These are phyloP conservation scores for Alternaria solani DNA, from an alignment of 2,329 filamentous ascomycete species.

Conservation along the genomic window DNA sequence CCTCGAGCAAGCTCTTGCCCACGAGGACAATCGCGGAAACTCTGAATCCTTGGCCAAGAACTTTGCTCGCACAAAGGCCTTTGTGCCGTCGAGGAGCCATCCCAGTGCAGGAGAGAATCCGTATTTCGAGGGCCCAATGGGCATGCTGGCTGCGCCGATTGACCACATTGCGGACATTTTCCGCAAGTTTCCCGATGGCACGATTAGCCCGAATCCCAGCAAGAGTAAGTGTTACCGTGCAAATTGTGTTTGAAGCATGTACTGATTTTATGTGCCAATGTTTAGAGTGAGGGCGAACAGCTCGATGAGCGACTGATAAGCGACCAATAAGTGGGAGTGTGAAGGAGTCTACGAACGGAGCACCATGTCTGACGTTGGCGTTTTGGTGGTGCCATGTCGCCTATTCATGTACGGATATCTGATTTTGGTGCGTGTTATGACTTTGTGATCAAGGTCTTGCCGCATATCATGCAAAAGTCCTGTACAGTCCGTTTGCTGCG, in stretches of 20 bases:
- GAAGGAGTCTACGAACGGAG: background rate
- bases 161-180: slow-evolving; percentile 66
- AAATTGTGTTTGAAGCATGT: background rate
- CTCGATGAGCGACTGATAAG: background rate
- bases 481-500: too few relatives aligned
- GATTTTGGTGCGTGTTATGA: too few relatives aligned
- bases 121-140: slow-evolving; percentile 64
- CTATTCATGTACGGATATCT: too few relatives aligned
- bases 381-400: background rate
- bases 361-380: background rate
- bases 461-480: too few relatives aligned
- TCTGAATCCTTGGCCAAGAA: slow-evolving; percentile 40
- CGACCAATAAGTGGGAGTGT: background rate
- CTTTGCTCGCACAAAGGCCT: slow-evolving; percentile 44
- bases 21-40: slow-evolving; percentile 21
- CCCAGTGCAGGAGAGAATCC: slow-evolving; percentile 57
- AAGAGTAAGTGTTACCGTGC: slow-evolving; percentile 17
- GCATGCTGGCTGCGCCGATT: slow-evolving; percentile 64
- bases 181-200: slow-evolving; percentile 60
- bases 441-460: too few relatives aligned
- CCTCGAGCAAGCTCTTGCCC: slow-evolving; percentile 34
- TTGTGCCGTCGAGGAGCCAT: slow-evolving; percentile 43
- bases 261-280: background rate
- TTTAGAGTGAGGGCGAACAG: too few relatives aligned
- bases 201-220: slow-evolving; percentile 31